These are phyloP conservation scores for Williopsis jadinii DNA, from an alignment of 1,139 yeast species.

Conservation along the genomic window DNA sequence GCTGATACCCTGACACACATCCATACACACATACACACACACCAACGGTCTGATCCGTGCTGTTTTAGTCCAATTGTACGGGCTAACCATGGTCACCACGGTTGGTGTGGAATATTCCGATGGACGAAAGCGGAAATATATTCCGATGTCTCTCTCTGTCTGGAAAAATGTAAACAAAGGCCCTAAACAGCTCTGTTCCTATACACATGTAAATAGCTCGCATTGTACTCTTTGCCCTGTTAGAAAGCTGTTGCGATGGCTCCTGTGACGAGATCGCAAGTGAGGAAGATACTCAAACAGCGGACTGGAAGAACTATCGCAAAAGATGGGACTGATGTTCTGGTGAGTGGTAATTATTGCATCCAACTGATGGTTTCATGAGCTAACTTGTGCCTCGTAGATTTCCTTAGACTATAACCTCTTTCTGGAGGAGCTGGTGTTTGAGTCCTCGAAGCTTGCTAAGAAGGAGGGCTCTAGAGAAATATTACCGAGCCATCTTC, in stretches of 20 bases:
- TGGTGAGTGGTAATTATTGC: conserved; percentile 18
- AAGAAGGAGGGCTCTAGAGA: conserved; percentile 31
- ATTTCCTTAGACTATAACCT: conserved; percentile 43
- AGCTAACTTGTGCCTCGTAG: conserved; percentile 4
- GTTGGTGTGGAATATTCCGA: no score
- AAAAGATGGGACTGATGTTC: conserved; percentile 36
- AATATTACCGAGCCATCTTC: conserved; percentile 28
- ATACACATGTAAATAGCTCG: no score
- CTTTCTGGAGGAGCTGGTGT: conserved; percentile 35
- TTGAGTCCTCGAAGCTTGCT: conserved; percentile 28
- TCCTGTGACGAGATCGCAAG: conserved; percentile 10
- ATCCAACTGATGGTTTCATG: background rate
- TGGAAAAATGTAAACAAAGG: no score
- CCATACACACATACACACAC: no score
- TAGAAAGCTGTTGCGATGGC: conserved; percentile 13
- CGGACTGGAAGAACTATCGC: conserved; percentile 6
- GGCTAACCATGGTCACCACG: no score
- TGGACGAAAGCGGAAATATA: no score
- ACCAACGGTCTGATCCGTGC: no score
- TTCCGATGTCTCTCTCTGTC: no score
- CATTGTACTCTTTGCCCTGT: no score
- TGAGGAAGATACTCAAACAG: conserved; percentile 1
- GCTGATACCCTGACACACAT: no score
- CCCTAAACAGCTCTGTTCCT: no score
- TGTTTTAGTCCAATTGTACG: no score